phyloP scores from a whole-genome alignment of 208 protist genomes.

The Trichomonas gallinae region DNA sequence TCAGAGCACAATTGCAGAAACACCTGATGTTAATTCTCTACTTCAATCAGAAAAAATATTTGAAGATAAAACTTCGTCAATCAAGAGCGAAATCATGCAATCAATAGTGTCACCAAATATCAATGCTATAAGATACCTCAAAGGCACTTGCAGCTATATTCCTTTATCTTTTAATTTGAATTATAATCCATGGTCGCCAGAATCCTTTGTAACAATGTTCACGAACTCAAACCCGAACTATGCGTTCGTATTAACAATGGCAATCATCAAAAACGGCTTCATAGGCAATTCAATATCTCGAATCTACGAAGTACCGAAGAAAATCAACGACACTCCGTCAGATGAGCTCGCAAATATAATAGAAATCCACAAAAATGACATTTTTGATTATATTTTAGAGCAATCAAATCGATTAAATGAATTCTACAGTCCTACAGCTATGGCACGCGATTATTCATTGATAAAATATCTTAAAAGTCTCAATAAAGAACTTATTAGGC shows the following conservation, averaged over 20 bases:
- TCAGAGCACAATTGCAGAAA: neutral
- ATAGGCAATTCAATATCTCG: neutral
- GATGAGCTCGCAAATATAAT: neutral
- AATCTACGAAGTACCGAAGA: neutral
- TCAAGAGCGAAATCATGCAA: neutral
- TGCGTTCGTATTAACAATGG: neutral
- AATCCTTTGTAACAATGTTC: neutral
- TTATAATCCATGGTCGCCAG: neutral
- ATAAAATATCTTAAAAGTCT: neutral
- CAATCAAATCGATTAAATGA: neutral
- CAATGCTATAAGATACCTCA: neutral
- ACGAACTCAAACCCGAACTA: neutral
- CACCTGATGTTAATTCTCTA: neutral
- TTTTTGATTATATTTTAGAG: neutral
- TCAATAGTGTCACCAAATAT: neutral
- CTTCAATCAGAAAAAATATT: neutral
- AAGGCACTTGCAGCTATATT: neutral
- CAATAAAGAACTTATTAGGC: neutral
- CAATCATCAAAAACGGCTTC: neutral
- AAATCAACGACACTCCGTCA: neutral
- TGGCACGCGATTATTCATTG: neutral
- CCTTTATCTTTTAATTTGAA: neutral
- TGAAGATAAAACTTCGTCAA: neutral
- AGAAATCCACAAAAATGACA: neutral
- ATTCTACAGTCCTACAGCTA: neutral